Conservation (phyloP, 2,329 filamentous ascomycete species). For the Neonectria punicea region DNA sequence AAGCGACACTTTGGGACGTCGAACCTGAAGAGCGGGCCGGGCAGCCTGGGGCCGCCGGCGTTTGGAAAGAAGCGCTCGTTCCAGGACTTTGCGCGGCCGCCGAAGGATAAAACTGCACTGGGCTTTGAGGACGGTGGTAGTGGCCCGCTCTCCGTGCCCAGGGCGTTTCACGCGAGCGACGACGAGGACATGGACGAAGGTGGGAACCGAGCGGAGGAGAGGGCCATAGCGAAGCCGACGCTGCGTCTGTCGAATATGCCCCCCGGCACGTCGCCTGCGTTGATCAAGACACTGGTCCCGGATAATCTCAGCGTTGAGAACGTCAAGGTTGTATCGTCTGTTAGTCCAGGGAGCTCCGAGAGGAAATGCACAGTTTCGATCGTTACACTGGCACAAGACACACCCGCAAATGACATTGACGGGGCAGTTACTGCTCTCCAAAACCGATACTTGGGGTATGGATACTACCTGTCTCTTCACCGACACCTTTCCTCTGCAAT, state of each 20-base stretch:
- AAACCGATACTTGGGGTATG: slow-evolving; percentile 86
- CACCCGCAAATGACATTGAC: slow-evolving; percentile 85
- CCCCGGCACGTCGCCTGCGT: slow-evolving; percentile 67
- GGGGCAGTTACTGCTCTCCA: slow-evolving; percentile 80
- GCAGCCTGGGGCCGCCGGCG: slow-evolving; percentile 66
- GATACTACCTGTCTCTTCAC: slow-evolving; percentile 83
- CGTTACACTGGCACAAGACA: slow-evolving; percentile 82
- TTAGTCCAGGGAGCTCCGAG: slow-evolving; percentile 65
- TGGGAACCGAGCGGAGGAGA: slow-evolving; percentile 61
- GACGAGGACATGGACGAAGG: slow-evolving; percentile 62
- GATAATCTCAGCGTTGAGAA: slow-evolving; percentile 73
- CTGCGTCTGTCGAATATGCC: slow-evolving; percentile 70
- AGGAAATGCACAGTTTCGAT: slow-evolving; percentile 81
- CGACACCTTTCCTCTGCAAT: slow-evolving; percentile 83
- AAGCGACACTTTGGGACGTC: slow-evolving; percentile 75
- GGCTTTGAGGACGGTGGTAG: slow-evolving; percentile 53
- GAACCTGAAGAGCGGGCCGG: slow-evolving; percentile 68
- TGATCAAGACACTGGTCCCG: slow-evolving; percentile 69
- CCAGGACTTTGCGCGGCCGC: slow-evolving; percentile 53
- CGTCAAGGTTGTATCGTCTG: slow-evolving; percentile 74
- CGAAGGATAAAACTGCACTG: slow-evolving; percentile 43
- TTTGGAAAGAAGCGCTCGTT: slow-evolving; percentile 66
- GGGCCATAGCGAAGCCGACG: slow-evolving; percentile 70
- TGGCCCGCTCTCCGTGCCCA: slow-evolving; percentile 68
- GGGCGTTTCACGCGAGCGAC: slow-evolving; percentile 77